These are phyloP conservation scores for Oryza glumipatula DNA, from an alignment of 176 grass and related monocot genomes.

Conservation along the genomic window DNA sequence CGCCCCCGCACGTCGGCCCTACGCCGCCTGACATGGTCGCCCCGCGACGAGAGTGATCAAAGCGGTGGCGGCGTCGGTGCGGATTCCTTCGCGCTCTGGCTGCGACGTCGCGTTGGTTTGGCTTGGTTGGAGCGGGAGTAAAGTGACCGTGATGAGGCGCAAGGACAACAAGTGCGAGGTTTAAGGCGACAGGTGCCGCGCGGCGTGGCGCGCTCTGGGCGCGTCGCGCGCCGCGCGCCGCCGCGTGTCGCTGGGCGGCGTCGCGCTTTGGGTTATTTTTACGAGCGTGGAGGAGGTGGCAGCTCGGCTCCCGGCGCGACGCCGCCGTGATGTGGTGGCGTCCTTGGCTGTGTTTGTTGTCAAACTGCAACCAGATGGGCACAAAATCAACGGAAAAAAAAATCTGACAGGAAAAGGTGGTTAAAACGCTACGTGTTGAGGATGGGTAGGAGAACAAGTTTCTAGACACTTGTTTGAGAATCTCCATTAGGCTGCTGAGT, in stretches of 20 bases:
- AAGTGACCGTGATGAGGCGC: conserved; percentile 19
- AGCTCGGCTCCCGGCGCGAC: not conserved
- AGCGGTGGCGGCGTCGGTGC: not conserved
- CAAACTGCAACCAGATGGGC: not conserved
- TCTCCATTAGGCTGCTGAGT: not conserved
- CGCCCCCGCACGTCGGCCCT: conserved; percentile 49
- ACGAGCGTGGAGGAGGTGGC: conserved; percentile 10
- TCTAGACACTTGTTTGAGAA: not conserved
- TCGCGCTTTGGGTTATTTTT: conserved; percentile 19
- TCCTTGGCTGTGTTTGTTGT: conserved; percentile 16
- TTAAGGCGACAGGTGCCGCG: conserved; percentile 4
- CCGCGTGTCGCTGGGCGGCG: conserved; percentile 29
- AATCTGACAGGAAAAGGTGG: not conserved
- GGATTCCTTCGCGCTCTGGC: no score
- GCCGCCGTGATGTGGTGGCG: conserved; percentile 7
- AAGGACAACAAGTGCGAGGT: not conserved
- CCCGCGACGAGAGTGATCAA: not conserved
- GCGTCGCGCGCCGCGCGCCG: not conserved
- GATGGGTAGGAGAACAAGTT: not conserved
- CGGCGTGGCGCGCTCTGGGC: conserved; percentile 37
- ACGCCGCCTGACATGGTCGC: conserved; percentile 54
- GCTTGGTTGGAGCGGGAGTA: not conserved
- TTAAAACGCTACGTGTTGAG: conserved; percentile 48
- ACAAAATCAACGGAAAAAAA: not conserved
- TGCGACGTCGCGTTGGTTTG: no score